Percentiles rank a stretch among this genome's conserved stretches.
phyloP scores from a whole-genome alignment of 345 rosid genomes.

The Erysimum cheiranthoides region DNA sequence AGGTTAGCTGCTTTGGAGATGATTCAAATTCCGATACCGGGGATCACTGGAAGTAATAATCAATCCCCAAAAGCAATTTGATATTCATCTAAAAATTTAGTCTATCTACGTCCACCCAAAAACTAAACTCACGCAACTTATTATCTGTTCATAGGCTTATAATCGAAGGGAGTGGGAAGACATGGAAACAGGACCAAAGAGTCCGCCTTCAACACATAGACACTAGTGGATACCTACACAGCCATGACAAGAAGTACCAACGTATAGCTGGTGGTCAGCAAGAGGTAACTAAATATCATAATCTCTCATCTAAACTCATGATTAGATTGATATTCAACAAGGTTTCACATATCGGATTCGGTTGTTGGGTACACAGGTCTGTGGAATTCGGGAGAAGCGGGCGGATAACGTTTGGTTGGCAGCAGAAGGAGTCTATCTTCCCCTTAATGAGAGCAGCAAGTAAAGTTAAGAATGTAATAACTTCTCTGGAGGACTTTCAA shows the following conservation, averaged over 20 bases:
- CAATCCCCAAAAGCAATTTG: conserved; percentile 10
- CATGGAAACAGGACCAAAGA: conserved; percentile 93
- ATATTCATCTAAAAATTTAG: background rate
- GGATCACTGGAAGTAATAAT: conserved; percentile 89
- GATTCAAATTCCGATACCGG: conserved; percentile 93
- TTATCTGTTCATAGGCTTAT: conserved; percentile 59
- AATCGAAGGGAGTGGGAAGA: conserved; percentile 92
- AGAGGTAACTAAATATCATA: conserved; percentile 61
- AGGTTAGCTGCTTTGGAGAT: conserved; percentile 99
- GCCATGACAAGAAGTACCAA: conserved; percentile 95
- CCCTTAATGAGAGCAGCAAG: conserved; percentile 61
- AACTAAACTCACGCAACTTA: conserved; percentile 25
- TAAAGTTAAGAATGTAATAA: conserved; percentile 28
- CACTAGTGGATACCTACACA: conserved; percentile 91
- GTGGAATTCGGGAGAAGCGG: conserved; percentile 83
- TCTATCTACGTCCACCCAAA: conserved; percentile 7
- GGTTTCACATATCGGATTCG: background rate
- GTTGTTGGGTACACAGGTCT: conserved; percentile 57
- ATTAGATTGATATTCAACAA: background rate
- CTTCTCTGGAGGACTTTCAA: conserved; percentile 18
- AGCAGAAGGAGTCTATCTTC: conserved; percentile 96
- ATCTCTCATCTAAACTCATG: background rate
- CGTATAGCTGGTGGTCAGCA: conserved; percentile 99
- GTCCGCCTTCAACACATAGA: conserved; percentile 94
- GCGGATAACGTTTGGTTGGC: conserved; percentile 94